Conservation (phyloP, 2,329 filamentous ascomycete species). For the Aspergillus brasiliensis region DNA sequence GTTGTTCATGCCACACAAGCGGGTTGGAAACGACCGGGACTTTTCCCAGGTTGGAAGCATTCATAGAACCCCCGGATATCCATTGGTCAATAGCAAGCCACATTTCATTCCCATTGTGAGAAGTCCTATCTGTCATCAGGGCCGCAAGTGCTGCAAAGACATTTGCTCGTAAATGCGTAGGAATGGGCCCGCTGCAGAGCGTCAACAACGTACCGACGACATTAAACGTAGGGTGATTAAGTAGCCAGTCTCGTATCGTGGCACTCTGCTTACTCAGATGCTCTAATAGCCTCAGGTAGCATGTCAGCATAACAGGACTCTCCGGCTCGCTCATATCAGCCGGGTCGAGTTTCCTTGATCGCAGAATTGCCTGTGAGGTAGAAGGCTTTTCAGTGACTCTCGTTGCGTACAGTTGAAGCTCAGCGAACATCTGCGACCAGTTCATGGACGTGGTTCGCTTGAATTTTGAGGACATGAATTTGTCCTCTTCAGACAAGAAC, state of each 20-base stretch:
- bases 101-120: slow-evolving; percentile 68
- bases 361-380: slow-evolving; percentile 57
- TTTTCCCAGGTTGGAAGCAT: slow-evolving; percentile 50
- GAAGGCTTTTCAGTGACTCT: slow-evolving; percentile 74
- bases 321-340: slow-evolving; percentile 85
- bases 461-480: slow-evolving; percentile 73
- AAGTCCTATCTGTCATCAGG: slow-evolving; percentile 72
- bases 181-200: slow-evolving; percentile 75
- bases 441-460: slow-evolving; percentile 82
- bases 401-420: slow-evolving; percentile 79
- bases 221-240: slow-evolving; percentile 67
- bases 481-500: slow-evolving; percentile 85
- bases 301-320: slow-evolving; percentile 93
- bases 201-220: slow-evolving; percentile 75
- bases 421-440: slow-evolving; percentile 89
- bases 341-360: slow-evolving; percentile 61
- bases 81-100: slow-evolving; percentile 82
- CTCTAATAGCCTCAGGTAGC: slow-evolving; percentile 84
- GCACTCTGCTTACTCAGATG: slow-evolving; percentile 77
- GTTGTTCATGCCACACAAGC: slow-evolving; percentile 53
- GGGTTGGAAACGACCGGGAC: slow-evolving; percentile 45
- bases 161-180: slow-evolving; percentile 76
- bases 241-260: slow-evolving; percentile 71
- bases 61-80: slow-evolving; percentile 60
- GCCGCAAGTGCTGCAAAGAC: slow-evolving; percentile 78